Evolutionary conservation across 2,329 filamentous ascomycete genomes (phyloP).

Genomic region (Cyanodermella asteris): DNA sequence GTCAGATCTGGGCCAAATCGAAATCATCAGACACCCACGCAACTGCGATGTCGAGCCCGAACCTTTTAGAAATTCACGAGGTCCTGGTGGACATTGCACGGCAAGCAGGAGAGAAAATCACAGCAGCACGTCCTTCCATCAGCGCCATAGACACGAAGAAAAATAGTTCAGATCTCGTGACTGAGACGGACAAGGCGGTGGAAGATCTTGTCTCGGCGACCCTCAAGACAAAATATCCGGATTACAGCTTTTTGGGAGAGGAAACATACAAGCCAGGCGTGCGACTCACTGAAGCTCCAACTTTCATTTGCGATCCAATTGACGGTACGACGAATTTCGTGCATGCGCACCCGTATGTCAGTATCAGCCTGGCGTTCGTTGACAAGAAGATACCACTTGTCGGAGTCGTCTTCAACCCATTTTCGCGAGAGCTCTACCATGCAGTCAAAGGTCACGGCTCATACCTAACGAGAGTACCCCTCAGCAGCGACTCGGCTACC

Average conservation of each 20-base stretch:
- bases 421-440: slow-evolving; percentile 31
- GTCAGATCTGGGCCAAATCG: too few species aligned
- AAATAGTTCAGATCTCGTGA: slow-evolving; percentile 38
- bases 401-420: slow-evolving; percentile 40
- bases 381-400: slow-evolving; percentile 28
- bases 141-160: slow-evolving; percentile 21
- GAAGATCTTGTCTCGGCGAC: slow-evolving; percentile 33
- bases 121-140: slow-evolving; percentile 17
- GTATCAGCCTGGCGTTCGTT: slow-evolving; percentile 36
- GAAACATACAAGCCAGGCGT: slow-evolving; percentile 34
- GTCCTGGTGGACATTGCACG: slow-evolving; percentile 18
- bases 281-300: slow-evolving; percentile 29
- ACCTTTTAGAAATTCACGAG: slow-evolving; percentile 16
- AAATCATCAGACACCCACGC: too few species aligned
- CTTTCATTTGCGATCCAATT: slow-evolving; percentile 42
- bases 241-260: slow-evolving; percentile 34
- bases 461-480: slow-evolving; percentile 16
- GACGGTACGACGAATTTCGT: slow-evolving; percentile 45
- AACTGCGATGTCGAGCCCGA: slow-evolving; percentile 3
- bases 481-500: slow-evolving; percentile 22
- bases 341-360: slow-evolving; percentile 36
- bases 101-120: slow-evolving; percentile 21
- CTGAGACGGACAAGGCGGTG: slow-evolving; percentile 40
- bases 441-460: slow-evolving; percentile 34
- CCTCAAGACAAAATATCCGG: slow-evolving; percentile 29